phyloP scores from a whole-genome alignment of 2,329 filamentous ascomycete genomes.

The Pseudopyricularia cyperi region DNA sequence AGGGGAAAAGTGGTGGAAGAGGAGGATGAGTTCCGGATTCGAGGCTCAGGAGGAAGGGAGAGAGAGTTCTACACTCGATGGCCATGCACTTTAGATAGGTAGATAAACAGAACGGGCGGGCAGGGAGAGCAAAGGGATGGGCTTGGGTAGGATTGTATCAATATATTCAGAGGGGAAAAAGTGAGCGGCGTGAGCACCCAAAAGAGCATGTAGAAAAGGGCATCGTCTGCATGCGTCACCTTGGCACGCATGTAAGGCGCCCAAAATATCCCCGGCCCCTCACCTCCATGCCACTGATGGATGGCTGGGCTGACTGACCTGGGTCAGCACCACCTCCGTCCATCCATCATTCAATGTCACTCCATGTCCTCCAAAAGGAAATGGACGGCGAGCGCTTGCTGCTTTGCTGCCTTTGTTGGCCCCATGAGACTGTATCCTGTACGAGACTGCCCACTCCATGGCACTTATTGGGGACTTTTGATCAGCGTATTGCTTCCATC shows the following conservation, averaged over 20 bases:
- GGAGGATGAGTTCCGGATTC: background rate
- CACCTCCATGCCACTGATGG: background rate
- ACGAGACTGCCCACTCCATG: too few relatives aligned
- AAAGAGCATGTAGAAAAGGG: background rate
- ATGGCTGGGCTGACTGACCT: background rate
- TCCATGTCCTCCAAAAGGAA: background rate
- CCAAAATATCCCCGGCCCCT: constrained; percentile 2
- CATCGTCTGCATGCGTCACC: background rate
- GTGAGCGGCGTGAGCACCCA: background rate
- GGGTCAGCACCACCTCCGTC: background rate
- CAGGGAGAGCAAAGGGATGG: background rate
- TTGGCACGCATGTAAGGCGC: constrained; percentile 4
- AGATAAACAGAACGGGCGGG: background rate
- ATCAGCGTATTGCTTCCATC: too few relatives aligned
- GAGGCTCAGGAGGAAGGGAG: background rate
- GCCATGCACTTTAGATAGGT: background rate
- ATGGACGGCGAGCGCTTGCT: background rate
- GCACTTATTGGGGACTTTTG: too few relatives aligned
- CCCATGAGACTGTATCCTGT: too few relatives aligned
- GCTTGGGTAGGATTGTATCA: background rate
- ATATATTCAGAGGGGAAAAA: background rate
- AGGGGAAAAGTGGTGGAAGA: background rate
- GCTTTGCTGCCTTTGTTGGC: too few relatives aligned
- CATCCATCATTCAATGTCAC: background rate
- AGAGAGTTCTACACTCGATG: background rate